phyloP scores from a whole-genome alignment of 345 rosid species.

The Orychophragmus violaceus region DNA sequence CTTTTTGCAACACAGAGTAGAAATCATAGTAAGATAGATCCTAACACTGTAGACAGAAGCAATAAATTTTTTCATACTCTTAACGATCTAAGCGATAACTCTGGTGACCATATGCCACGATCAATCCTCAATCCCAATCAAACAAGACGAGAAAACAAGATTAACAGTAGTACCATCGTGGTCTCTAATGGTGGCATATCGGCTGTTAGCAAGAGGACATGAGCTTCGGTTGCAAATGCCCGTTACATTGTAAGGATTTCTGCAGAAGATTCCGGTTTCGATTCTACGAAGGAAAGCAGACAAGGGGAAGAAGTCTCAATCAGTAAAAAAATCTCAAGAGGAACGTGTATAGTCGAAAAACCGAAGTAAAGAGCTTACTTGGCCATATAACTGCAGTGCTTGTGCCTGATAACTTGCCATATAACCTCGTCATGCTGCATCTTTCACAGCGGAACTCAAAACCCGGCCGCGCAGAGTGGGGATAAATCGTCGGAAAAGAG shows the following conservation, averaged over 20 bases:
- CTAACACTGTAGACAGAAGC: not conserved
- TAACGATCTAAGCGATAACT: no score
- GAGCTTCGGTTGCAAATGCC: conserved; percentile 94
- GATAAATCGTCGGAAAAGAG: not conserved
- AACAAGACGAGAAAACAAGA: not conserved
- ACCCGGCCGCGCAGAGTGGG: not conserved
- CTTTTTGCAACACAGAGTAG: conserved; percentile 28
- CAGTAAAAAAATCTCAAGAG: not conserved
- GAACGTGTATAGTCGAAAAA: not conserved
- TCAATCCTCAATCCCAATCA: not conserved
- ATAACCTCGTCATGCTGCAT: conserved; percentile 98
- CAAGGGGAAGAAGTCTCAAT: not conserved
- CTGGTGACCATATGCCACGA: no score
- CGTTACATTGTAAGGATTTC: conserved; percentile 91
- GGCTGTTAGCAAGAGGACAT: conserved; percentile 95
- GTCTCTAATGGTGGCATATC: conserved; percentile 92
- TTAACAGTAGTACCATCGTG: conserved; percentile 53
- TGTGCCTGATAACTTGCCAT: conserved; percentile 97
- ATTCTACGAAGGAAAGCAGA: conserved; percentile 52
- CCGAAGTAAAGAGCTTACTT: conserved; percentile 35
- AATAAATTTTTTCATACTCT: not conserved
- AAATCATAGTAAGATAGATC: conserved; percentile 1
- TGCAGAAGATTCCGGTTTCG: conserved; percentile 78
- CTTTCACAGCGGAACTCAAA: not conserved
- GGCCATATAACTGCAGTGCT: conserved; percentile 96